Evolutionary conservation across 2,329 filamentous ascomycete genomes (phyloP).

Genomic region (Fragosphaeria purpurea): DNA sequence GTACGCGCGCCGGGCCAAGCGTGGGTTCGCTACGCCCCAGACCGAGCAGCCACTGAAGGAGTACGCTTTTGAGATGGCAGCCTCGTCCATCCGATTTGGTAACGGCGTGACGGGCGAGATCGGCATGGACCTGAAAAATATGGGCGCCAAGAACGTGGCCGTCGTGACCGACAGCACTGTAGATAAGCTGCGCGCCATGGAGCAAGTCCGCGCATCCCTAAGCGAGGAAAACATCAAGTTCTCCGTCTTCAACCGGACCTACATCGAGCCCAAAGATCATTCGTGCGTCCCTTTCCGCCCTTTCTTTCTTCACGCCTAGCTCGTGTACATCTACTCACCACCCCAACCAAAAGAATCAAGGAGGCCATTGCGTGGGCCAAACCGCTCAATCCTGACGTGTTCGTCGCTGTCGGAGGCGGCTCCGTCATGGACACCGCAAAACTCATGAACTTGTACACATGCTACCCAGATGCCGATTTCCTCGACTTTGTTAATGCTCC

Average conservation of each 20-base stretch:
- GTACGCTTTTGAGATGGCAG: slow-evolving; percentile 98
- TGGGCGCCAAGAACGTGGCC: slow-evolving; percentile 77
- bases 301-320: background rate
- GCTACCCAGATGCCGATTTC: slow-evolving; percentile 85
- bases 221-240: slow-evolving; percentile 69
- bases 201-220: slow-evolving; percentile 74
- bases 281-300: slow-evolving; percentile 47
- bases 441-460: slow-evolving; percentile 93
- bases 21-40: slow-evolving; percentile 64
- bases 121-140: slow-evolving; percentile 93
- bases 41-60: slow-evolving; percentile 70
- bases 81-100: slow-evolving; percentile 87
- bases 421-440: slow-evolving; percentile 98
- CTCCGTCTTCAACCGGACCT: slow-evolving; percentile 68
- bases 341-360: too few species aligned
- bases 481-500: slow-evolving; percentile 97
- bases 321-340: too few species aligned
- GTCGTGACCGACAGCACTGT: slow-evolving; percentile 87
- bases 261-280: slow-evolving; percentile 89
- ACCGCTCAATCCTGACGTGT: slow-evolving; percentile 72
- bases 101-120: slow-evolving; percentile 91
- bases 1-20: slow-evolving; percentile 28
- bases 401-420: slow-evolving; percentile 83
- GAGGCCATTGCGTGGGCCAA: slow-evolving; percentile 75
- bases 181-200: slow-evolving; percentile 75